Percentiles rank a stretch among this genome's conserved stretches.
Evolutionary conservation across 768 basidiomycete genomes (phyloP).

Genomic region (Pilatotrama ljubarskyi): DNA sequence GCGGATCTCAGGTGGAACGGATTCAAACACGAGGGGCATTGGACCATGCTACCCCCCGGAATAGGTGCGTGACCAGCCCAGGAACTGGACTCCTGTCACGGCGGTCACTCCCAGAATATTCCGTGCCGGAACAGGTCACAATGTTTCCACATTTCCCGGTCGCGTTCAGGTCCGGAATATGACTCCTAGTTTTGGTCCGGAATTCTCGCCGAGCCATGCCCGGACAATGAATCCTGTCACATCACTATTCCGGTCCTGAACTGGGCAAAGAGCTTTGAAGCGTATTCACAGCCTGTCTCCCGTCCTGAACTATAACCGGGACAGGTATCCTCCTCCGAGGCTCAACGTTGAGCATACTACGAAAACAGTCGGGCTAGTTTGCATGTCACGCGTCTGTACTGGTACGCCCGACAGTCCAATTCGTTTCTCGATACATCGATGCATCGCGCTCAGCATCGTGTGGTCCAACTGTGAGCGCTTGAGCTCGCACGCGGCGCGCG

Average conservation of each 20-base stretch:
- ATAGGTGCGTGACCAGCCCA: not conserved
- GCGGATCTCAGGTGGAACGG: too few species aligned
- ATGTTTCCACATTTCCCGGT: not conserved
- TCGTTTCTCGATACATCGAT: not conserved
- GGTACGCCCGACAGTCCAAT: not conserved
- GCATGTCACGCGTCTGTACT: not conserved
- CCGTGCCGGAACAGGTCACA: not conserved
- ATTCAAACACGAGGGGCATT: constrained; percentile 1
- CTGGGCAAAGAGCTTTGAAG: not conserved
- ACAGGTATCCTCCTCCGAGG: not conserved
- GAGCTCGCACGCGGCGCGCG: too few species aligned
- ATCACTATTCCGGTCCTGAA: not conserved
- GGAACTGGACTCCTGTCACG: constrained; percentile 1
- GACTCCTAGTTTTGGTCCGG: not conserved
- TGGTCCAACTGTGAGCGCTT: too few species aligned
- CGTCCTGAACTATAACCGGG: not conserved
- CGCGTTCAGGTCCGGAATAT: not conserved
- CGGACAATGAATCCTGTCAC: not conserved
- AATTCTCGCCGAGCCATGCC: not conserved
- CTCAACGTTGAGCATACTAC: not conserved
- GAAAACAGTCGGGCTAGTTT: not conserved
- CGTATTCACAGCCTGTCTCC: not conserved
- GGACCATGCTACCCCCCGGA: not conserved
- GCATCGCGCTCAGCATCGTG: too few species aligned
- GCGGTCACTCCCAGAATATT: not conserved